Percentiles rank a stretch among this genome's conserved stretches.
These are phyloP conservation scores for Suillus fuscotomentosus DNA, from an alignment of 768 basidiomycete genomes.

Conservation along the genomic window DNA sequence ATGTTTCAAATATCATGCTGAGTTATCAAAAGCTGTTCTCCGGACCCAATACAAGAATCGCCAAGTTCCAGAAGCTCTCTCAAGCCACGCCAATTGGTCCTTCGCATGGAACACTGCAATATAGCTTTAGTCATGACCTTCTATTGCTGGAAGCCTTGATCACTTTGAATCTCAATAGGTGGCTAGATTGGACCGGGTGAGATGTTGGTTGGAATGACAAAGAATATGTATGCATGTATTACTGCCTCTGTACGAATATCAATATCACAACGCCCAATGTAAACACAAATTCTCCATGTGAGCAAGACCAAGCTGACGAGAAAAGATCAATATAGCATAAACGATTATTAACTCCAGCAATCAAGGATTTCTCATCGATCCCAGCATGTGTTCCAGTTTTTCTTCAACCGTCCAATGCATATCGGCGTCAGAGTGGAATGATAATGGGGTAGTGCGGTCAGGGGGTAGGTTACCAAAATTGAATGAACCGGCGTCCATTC, in stretches of 20 bases:
- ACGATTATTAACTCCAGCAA: conserved; percentile 17
- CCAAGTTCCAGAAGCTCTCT: conserved; percentile 52
- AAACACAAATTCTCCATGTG: neutral
- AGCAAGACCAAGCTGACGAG: conserved; percentile 16
- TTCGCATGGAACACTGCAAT: conserved; percentile 61
- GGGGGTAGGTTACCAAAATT: conserved; percentile 55
- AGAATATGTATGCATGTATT: conserved; percentile 27
- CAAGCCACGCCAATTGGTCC: conserved; percentile 60
- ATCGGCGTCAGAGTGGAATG: conserved; percentile 59
- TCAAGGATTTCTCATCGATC: conserved; percentile 32
- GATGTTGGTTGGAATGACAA: conserved; percentile 12
- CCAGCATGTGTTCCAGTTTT: conserved; percentile 70
- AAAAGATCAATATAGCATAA: conserved; percentile 19
- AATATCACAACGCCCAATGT: conserved; percentile 17
- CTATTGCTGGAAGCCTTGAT: conserved; percentile 65
- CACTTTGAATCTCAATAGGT: conserved; percentile 69
- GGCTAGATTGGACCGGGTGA: conserved; percentile 55
- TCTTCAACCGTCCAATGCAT: conserved; percentile 75
- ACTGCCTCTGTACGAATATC: conserved; percentile 31
- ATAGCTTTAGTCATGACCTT: conserved; percentile 57
- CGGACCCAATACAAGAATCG: conserved; percentile 50
- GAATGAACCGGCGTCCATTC: conserved; percentile 81
- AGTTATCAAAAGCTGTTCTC: conserved; percentile 29
- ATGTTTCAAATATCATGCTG: neutral
- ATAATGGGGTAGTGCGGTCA: conserved; percentile 61